Conservation (phyloP, 129 eudicot species). For the Oenanthe sinensis region DNA sequence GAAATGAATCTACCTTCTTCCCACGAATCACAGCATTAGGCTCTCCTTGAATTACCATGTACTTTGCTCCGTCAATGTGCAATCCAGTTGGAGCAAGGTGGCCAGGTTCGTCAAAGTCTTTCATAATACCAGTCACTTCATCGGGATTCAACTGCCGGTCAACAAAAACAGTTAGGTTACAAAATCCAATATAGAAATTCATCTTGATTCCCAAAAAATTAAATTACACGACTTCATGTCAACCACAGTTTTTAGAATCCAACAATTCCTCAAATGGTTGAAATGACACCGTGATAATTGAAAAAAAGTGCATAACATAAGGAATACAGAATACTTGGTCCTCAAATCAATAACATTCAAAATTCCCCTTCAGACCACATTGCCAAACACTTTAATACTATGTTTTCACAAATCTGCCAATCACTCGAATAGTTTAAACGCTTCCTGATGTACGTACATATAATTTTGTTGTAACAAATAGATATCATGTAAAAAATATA, state of each 20-base stretch:
- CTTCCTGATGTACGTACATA: not conserved
- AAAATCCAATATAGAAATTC: not conserved
- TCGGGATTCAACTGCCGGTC: slow-evolving; percentile 37
- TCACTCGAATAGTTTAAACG: not conserved
- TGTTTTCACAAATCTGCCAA: not conserved
- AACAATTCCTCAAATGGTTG: too few relatives aligned
- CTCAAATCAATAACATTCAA: not conserved
- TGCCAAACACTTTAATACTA: not conserved
- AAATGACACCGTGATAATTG: not conserved
- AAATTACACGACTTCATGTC: not conserved
- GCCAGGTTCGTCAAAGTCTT: slow-evolving; percentile 55
- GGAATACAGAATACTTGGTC: not conserved
- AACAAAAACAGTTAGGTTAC: not conserved
- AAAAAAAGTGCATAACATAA: too few relatives aligned
- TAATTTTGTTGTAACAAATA: too few relatives aligned
- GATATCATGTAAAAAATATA: too few relatives aligned
- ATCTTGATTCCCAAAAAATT: not conserved
- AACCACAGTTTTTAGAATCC: not conserved
- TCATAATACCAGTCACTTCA: slow-evolving; percentile 39
- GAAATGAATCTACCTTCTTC: slow-evolving; percentile 32
- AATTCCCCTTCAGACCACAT: not conserved
- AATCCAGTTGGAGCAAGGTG: slow-evolving; percentile 61
- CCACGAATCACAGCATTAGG: slow-evolving; percentile 60
- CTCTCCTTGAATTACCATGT: slow-evolving; percentile 63
- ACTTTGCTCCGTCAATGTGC: slow-evolving; percentile 43